Percentiles rank a stretch among this genome's conserved stretches.
phyloP scores from a whole-genome alignment of 345 rosid genomes.

The Camelina laxa region DNA sequence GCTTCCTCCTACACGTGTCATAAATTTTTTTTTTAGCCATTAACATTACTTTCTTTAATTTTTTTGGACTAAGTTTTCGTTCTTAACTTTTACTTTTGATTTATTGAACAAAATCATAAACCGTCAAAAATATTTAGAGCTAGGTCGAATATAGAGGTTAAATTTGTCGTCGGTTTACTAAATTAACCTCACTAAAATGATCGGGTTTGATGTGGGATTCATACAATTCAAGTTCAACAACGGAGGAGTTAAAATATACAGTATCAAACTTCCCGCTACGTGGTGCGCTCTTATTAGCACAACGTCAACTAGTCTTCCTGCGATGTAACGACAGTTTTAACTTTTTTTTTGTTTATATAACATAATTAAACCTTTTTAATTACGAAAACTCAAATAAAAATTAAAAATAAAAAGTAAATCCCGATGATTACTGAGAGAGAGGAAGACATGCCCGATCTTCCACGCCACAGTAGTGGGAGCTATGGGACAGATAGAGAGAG shows the following conservation, averaged over 20 bases:
- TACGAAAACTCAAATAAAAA: not conserved
- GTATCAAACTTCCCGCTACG: not conserved
- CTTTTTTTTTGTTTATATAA: too few species aligned
- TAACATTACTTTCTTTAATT: not conserved
- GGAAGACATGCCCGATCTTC: slow-evolving; percentile 30
- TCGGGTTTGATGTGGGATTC: too few species aligned
- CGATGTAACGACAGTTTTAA: slow-evolving; percentile 3
- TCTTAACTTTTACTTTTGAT: too few species aligned
- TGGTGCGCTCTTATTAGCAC: slow-evolving; percentile 4
- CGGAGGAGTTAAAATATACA: not conserved
- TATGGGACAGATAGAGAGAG: not conserved
- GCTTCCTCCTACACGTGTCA: slow-evolving; percentile 6
- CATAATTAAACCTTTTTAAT: not conserved
- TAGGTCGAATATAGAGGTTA: too few species aligned
- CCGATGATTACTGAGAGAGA: slow-evolving; percentile 23
- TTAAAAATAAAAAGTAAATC: not conserved
- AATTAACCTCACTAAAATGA: too few species aligned
- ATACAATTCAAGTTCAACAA: too few species aligned
- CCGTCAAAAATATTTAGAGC: too few species aligned
- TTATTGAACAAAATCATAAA: too few species aligned
- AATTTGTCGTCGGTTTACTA: too few species aligned
- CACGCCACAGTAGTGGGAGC: slow-evolving; percentile 38
- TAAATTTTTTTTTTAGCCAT: too few species aligned
- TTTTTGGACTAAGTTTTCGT: not conserved
- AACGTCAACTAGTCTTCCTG: not conserved